Evolutionary conservation across 139 green algal genomes (phyloP).

Genomic region (Chlamydomonas sphaeroides): DNA sequence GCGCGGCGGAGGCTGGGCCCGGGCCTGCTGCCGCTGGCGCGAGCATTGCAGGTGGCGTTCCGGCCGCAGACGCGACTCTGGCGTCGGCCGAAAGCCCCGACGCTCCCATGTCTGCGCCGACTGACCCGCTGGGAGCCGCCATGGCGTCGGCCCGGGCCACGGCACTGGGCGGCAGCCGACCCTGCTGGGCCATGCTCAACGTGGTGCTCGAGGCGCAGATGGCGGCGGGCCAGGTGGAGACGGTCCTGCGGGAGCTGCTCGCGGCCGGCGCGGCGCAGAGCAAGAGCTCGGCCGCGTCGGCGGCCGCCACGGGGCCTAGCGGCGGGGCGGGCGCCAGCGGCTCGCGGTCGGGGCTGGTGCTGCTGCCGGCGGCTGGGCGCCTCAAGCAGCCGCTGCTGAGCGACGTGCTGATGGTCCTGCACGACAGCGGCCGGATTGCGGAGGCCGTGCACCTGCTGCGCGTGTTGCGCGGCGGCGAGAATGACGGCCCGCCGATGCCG

Average conservation of each 20-base stretch:
- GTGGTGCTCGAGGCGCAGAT: constrained; percentile 4
- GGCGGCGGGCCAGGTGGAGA: not conserved
- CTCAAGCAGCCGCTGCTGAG: constrained; percentile 1
- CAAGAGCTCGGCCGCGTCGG: not conserved
- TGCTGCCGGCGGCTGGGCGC: not conserved
- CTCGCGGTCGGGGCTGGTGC: not conserved
- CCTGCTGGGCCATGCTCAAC: constrained; percentile 27
- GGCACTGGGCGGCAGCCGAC: not conserved
- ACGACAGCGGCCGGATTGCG: not conserved
- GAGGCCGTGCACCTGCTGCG: constrained; percentile 21
- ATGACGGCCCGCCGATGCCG: constrained; percentile 7
- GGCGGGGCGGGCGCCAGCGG: not conserved
- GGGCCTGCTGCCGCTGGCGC: too few species aligned
- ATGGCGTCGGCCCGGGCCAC: too few species aligned
- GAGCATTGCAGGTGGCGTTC: too few species aligned
- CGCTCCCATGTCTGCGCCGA: too few species aligned
- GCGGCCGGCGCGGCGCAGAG: constrained; percentile 11
- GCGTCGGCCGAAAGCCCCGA: too few species aligned
- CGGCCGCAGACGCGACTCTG: too few species aligned
- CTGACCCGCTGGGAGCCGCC: too few species aligned
- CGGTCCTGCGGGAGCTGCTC: constrained; percentile 13
- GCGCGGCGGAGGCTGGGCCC: not conserved
- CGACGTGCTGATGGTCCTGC: not conserved
- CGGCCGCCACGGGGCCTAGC: not conserved
- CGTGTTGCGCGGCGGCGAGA: constrained; percentile 4